phyloP scores from a whole-genome alignment of 1,284 basidiomycete genomes.

The Cryptococcus jaspeensis region DNA sequence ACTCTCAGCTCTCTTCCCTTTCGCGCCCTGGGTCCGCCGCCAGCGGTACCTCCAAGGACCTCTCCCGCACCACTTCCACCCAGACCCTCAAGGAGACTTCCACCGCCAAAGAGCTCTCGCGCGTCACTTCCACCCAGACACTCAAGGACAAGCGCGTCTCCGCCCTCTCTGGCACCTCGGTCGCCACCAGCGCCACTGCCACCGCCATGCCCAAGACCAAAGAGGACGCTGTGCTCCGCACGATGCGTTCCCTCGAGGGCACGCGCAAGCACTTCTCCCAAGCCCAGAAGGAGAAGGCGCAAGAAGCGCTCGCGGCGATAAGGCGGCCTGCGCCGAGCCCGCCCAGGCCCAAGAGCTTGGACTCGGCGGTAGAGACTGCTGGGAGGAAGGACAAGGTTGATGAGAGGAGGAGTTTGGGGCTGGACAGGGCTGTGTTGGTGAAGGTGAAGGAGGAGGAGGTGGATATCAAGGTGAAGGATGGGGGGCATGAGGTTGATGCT shows the following conservation, averaged over 20 bases:
- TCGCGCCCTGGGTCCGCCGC: conserved; percentile 12
- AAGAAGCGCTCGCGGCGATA: conserved; percentile 26
- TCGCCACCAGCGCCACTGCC: too few relatives aligned
- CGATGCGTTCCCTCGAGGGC: conserved; percentile 43
- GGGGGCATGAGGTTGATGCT: conserved; percentile 10
- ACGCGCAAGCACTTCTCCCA: conserved; percentile 5
- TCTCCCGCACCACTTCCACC: too few relatives aligned
- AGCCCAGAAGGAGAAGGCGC: conserved; percentile 13
- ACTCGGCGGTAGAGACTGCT: conserved; percentile 14
- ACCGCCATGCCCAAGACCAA: conserved; percentile 14
- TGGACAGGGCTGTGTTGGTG: conserved; percentile 18
- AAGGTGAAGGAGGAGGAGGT: conserved; percentile 12
- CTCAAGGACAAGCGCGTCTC: conserved; percentile 18
- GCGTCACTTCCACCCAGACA: conserved; percentile 10
- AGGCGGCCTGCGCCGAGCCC: conserved; percentile 33
- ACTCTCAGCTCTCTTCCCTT: conserved; percentile 15
- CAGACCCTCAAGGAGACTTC: neutral
- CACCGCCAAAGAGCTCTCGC: conserved; percentile 3
- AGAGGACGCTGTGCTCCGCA: conserved; percentile 33
- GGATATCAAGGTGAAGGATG: conserved; percentile 13
- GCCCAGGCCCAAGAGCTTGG: conserved; percentile 24
- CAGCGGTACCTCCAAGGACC: neutral
- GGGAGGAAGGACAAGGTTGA: conserved; percentile 19
- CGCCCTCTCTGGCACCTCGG: conserved; percentile 5
- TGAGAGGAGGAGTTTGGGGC: conserved; percentile 26